Evolutionary conservation across 441 rosid species (phyloP), one percentile per base, ranked within the genome.

Genomic region (Pelargonium australe): DNA sequence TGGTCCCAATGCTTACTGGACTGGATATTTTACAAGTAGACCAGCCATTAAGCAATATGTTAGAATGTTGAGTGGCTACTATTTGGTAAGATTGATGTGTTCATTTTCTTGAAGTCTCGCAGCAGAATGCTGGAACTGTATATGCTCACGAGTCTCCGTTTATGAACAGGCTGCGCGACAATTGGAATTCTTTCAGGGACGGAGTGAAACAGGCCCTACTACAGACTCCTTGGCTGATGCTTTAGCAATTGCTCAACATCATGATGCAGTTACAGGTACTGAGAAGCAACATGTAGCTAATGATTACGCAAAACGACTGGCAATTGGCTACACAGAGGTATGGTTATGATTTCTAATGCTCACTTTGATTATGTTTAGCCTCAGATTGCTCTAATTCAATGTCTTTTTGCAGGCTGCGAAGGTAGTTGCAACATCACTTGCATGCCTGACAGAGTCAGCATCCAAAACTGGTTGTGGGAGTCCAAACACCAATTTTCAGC

Each of bases 261-360:
- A 95, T 76, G 99, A 95, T 67, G 99, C 92, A 62, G 98, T 95
- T 77, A 76, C 90, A 44, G 99, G 98, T 73, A 95, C 99, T 17
- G 93, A 88, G 69, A 83, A 89, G 84, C 97, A 95, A 68, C 99
- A 95, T 28, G 99, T 95, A 74, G 98, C 99, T 72, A 71, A 89
- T 83, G 99, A 95, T 81, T 95, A 95, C 79, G 91, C 94, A 20
- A 92, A 87, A 78, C 85, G 99, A 71, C 80, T 92, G 67, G 85
- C 96, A 28, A 91, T 95, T 68, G 99, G 98, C 75, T 91, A 91
- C 74, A 71, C 70, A 13, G 92, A 92, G 93, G 98, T 92, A 77
- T 67, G 62, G 31, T 40, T 70, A 64, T 79, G 23, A 61, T 61
- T 66, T 65, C 49, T 70, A 71, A 58, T 66, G 68, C 63, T 66